These are phyloP conservation scores for Metschnikowia shivogae DNA, from an alignment of 805 yeast genomes.

Conservation along the genomic window DNA sequence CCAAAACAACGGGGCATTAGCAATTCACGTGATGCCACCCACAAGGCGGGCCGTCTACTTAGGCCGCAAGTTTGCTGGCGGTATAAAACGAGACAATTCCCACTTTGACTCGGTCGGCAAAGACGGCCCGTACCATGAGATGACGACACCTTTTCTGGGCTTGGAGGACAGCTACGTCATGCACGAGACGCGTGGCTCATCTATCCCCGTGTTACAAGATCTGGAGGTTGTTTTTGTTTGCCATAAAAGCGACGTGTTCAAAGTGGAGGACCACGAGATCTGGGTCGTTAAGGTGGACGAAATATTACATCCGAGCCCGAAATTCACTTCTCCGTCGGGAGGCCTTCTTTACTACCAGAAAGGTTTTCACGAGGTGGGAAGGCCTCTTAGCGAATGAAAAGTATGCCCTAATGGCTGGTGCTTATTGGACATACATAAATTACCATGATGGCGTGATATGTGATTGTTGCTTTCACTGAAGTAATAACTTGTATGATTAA, in stretches of 20 bases:
- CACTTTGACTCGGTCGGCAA: slow-evolving; percentile 19
- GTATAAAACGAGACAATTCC: slow-evolving; percentile 45
- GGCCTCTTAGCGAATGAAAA: slow-evolving; percentile 22
- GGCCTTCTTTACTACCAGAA: slow-evolving; percentile 66
- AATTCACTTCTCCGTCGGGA: slow-evolving; percentile 38
- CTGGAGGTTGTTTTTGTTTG: slow-evolving; percentile 65
- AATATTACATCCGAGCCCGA: slow-evolving; percentile 33
- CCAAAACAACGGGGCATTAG: slow-evolving; percentile 47
- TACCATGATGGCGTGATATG: too few relatives aligned
- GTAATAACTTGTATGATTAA: too few relatives aligned
- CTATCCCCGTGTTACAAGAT: slow-evolving; percentile 53
- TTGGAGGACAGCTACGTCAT: slow-evolving; percentile 24
- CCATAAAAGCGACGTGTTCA: slow-evolving; percentile 46
- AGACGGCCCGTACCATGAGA: slow-evolving; percentile 39
- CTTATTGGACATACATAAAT: too few relatives aligned
- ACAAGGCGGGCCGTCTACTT: slow-evolving; percentile 47
- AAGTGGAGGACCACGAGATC: slow-evolving; percentile 81
- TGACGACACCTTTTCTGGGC: slow-evolving; percentile 52
- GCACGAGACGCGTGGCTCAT: slow-evolving; percentile 18
- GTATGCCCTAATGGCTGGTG: too few relatives aligned
- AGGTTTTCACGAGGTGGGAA: slow-evolving; percentile 47
- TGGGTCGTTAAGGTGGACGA: slow-evolving; percentile 81
- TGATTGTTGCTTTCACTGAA: too few relatives aligned
- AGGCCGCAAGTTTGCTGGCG: slow-evolving; percentile 62
- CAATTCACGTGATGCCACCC: slow-evolving; percentile 74